A percentile compares a stretch with the other conserved stretches of the same genome.
Conservation (phyloP, 352 stramenopile species). For the Pythium plurisporium region DNA sequence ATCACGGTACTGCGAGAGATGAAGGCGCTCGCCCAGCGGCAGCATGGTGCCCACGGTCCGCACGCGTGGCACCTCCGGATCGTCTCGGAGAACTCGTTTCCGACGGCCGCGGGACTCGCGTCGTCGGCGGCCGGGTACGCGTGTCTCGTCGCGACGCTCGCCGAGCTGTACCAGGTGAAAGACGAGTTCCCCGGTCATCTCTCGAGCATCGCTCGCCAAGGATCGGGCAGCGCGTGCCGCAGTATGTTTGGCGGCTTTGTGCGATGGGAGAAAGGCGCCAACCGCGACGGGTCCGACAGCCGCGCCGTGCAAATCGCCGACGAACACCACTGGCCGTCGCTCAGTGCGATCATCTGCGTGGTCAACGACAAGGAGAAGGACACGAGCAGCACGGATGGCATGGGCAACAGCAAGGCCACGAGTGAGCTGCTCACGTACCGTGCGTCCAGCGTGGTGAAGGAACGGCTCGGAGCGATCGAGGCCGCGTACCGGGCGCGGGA, state of each 20-base stretch:
- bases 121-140: constrained; percentile 97
- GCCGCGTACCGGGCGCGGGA: constrained; percentile 86
- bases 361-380: constrained; percentile 96
- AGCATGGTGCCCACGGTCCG: constrained; percentile 17
- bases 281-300: constrained; percentile 67
- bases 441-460: constrained; percentile 71
- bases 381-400: constrained; percentile 94
- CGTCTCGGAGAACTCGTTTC: constrained; percentile 97
- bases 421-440: constrained; percentile 90
- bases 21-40: constrained; percentile 32
- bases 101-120: constrained; percentile 96
- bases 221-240: constrained; percentile 93
- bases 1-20: constrained; percentile 67
- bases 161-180: constrained; percentile 83
- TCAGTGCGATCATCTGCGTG: constrained; percentile 95
- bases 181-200: constrained; percentile 90
- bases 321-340: constrained; percentile 91
- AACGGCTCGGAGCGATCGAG: constrained; percentile 88
- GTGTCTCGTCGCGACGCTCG: constrained; percentile 88
- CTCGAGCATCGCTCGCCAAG: constrained; percentile 92
- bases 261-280: constrained; percentile 90
- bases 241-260: constrained; percentile 97
- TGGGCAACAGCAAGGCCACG: constrained; percentile 93
- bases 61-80: constrained; percentile 82
- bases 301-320: constrained; percentile 69